Evolutionary conservation across 2,329 filamentous ascomycete species (phyloP).

Genomic region (Cercospora janseana): DNA sequence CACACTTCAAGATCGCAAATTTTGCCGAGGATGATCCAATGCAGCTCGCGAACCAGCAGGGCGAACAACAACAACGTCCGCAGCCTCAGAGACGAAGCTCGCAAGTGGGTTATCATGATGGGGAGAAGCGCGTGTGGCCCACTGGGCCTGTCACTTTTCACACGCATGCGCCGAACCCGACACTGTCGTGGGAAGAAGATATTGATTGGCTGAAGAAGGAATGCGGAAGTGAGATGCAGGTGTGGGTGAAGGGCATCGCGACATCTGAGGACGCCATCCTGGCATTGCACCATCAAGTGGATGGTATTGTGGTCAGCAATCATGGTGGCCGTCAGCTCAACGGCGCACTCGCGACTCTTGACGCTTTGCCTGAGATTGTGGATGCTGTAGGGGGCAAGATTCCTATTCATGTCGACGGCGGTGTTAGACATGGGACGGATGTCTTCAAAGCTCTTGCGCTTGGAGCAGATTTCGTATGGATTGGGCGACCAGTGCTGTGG

Average conservation of each 20-base stretch:
- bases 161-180: conserved; percentile 42
- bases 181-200: conserved; percentile 48
- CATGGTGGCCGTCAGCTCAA: conserved; percentile 60
- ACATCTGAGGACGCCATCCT: conserved; percentile 46
- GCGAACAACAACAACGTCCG: conserved; percentile 9
- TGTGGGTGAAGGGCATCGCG: conserved; percentile 48
- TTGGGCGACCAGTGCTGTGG: conserved; percentile 52
- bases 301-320: conserved; percentile 51
- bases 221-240: conserved; percentile 48
- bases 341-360: conserved; percentile 54
- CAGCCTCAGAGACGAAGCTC: conserved; percentile 11
- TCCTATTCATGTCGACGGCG: conserved; percentile 62
- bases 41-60: conserved; percentile 19
- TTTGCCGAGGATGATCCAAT: conserved; percentile 33
- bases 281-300: conserved; percentile 45
- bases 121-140: conserved; percentile 35
- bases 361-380: conserved; percentile 46
- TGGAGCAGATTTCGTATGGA: conserved; percentile 52
- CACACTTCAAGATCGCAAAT: conserved; percentile 39
- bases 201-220: conserved; percentile 51
- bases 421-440: conserved; percentile 56
- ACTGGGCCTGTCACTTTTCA: conserved; percentile 42
- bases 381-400: conserved; percentile 47
- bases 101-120: conserved; percentile 21
- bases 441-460: conserved; percentile 58